Percentiles rank a stretch among this genome's conserved stretches.
phyloP scores from a whole-genome alignment of 352 stramenopile species.

The Phytophthora podocarpi region DNA sequence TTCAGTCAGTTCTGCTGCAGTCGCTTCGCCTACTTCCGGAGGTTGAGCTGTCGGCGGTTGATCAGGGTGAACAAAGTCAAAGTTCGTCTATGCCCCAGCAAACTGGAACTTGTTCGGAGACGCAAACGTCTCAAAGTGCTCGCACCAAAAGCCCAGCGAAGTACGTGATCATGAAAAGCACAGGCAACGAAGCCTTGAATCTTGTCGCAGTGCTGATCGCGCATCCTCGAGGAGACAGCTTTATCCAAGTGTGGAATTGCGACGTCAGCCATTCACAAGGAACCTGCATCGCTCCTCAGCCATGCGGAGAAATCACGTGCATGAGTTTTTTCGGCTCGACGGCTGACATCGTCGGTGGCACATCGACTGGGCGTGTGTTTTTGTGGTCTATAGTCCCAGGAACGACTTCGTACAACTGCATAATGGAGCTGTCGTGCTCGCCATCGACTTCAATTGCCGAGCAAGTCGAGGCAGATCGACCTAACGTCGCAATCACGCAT shows the following conservation, averaged over 20 bases:
- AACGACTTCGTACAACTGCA: slow-evolving; percentile 31
- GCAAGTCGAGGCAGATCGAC: background rate
- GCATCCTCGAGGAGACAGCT: slow-evolving; percentile 51
- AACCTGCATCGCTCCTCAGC: slow-evolving; percentile 45
- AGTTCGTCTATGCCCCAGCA: too few relatives aligned
- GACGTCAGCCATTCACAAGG: slow-evolving; percentile 67
- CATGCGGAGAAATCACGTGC: slow-evolving; percentile 57
- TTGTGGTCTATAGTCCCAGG: slow-evolving; percentile 44
- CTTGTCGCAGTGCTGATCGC: slow-evolving; percentile 52
- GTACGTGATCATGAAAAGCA: slow-evolving; percentile 58
- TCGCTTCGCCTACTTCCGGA: slow-evolving; percentile 58
- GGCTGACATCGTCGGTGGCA: slow-evolving; percentile 56
- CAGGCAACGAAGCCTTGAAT: slow-evolving; percentile 57
- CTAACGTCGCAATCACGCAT: slow-evolving; percentile 16
- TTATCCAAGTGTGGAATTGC: slow-evolving; percentile 82
- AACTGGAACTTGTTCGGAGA: too few relatives aligned
- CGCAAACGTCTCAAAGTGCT: background rate
- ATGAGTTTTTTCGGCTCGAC: slow-evolving; percentile 55
- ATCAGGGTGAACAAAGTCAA: too few relatives aligned
- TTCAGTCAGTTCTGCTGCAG: slow-evolving; percentile 66
- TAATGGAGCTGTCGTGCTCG: slow-evolving; percentile 20
- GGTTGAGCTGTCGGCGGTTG: background rate
- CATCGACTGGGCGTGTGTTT: slow-evolving; percentile 46
- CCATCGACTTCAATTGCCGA: background rate
- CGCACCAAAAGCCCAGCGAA: slow-evolving; percentile 11